phyloP scores from a whole-genome alignment of 1,284 basidiomycete genomes.

The Thelephora terrestris region DNA sequence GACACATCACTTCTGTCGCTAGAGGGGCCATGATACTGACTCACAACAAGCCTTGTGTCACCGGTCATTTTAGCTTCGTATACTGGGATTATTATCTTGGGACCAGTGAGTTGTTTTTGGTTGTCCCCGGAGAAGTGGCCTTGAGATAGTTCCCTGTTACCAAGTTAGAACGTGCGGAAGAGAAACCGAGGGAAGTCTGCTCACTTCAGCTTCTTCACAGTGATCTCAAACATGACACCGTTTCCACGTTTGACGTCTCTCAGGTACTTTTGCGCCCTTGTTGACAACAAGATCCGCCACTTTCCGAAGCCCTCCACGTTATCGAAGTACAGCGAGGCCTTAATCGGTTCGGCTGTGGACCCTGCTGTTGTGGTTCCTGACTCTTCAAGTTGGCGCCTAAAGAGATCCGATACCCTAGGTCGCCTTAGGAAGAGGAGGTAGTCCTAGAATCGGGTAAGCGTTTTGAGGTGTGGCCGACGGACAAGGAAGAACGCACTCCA shows the following conservation, averaged over 20 bases:
- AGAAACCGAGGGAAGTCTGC: background rate
- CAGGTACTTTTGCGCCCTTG: conserved; percentile 33
- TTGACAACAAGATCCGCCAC: conserved; percentile 41
- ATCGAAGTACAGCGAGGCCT: conserved; percentile 38
- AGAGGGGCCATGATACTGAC: conserved; percentile 12
- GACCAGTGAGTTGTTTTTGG: conserved; percentile 48
- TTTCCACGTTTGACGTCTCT: conserved; percentile 31
- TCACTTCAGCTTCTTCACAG: conserved; percentile 52
- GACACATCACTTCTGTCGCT: no score
- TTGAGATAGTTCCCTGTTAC: conserved; percentile 46
- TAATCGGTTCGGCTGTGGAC: conserved; percentile 37
- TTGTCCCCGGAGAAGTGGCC: conserved; percentile 62
- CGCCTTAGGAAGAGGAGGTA: no score
- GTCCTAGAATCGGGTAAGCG: no score
- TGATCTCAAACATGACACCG: conserved; percentile 32
- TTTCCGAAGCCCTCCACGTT: conserved; percentile 41
- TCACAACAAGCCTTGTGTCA: conserved; percentile 50
- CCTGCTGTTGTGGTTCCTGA: no score
- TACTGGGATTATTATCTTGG: no score
- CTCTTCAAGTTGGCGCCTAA: no score
- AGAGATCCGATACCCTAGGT: no score
- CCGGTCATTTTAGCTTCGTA: conserved; percentile 60
- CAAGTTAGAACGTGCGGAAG: background rate
- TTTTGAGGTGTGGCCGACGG: no score
- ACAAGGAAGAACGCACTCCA: no score